Evolutionary conservation across 2,329 filamentous ascomycete species (phyloP), one percentile per base, ranked within the genome.

Genomic region (Sarocladium strictum): DNA sequence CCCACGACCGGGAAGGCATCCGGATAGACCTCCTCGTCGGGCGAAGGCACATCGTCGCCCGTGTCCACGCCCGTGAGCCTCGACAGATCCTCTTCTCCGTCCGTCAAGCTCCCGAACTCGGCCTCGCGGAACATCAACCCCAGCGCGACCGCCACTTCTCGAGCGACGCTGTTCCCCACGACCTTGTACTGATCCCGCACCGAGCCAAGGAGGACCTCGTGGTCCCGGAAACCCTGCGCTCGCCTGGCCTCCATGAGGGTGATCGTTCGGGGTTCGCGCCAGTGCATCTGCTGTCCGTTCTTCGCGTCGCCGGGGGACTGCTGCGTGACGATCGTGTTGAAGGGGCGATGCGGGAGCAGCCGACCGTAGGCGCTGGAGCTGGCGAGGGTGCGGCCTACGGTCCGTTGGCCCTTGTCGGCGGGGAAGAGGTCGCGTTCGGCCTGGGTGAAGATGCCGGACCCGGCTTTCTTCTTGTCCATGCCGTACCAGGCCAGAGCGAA

Each of bases 111-210:
- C 38, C 50, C 54, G 55, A 51, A 53, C 45, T 67, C 69, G 0
- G 85, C 85, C 57, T 85, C 77, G 7, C 85, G 73, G 12, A 91
- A 69, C 10, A 76, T 72, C 3, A 88, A 62, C 0, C 89, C 89
- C 1, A 91, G 65, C 0, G 83, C 81, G 17, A 90, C 67, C 0
- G 87, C 81, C 1, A 89, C 79, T 23, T 82, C 79, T 9, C 88
- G 73, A 2, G 88, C 81, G 0, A 95, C 89, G 26, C 85, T 89
- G 65, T 95, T 95, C 0, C 90, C 90, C 0, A 92, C 74, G 19
- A 89, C 81, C 54, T 76, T 79, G 71, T 80, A 84, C 63, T 89
- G 85, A 1, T 83, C 71, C 0, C 35, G 10, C 0, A 76, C 65
- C 0, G 54, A 62, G 0, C 89, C 89, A 1, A 92, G 66, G 1